Evolutionary conservation across 257 asterid genomes (phyloP), one percentile per base, ranked within the genome.

Genomic region (Przewalskia tangutica): DNA sequence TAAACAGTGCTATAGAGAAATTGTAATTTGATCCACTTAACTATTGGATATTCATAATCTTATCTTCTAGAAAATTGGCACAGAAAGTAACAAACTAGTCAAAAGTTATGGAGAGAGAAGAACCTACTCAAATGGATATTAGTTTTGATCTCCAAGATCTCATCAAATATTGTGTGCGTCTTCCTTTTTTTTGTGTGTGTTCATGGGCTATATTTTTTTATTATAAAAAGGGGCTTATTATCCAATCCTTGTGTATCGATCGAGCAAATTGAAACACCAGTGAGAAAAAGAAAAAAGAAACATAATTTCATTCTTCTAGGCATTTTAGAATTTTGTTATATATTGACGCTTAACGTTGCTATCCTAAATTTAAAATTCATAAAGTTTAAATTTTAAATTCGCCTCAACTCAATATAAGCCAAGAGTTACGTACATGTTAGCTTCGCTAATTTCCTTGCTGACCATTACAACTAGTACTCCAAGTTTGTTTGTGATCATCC

Each of bases 221-320:
- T 27, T 27, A 38, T 38, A 38, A 38, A 38, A 38, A 56, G 81
- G 84, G 87, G 71, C 60, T 66, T 51, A 2, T 44, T 73, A 65
- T 42, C 84, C 85, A 80, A 81, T 80, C 80, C 59, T 59, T 5
- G 63, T 81, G 65, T 53, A 82, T 38, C 55, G 58, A 27, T 27
- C 32, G 32, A 60, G 60, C 40, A 62, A 62, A 46, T 62, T 60
- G 38, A 40, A 18, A 44, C 32, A 59, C 55, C 80, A 84, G 77
- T 59, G 50, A 80, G 63, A 17, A 7, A 17, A 27, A 2, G 18
- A 55, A 53, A 7, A 51, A 6, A 56, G 20, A 44, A 68, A 50
- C 58, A 38, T 23, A 38, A 27, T 16, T n/a, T 13, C 6, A 1
- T 8, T 11, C 53, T 78, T 81, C 85, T 75, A 84, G 78, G 84